Base-by-base conservation (phyloP, 2,329 filamentous ascomycete species). In the Claviceps sp. region DNA sequence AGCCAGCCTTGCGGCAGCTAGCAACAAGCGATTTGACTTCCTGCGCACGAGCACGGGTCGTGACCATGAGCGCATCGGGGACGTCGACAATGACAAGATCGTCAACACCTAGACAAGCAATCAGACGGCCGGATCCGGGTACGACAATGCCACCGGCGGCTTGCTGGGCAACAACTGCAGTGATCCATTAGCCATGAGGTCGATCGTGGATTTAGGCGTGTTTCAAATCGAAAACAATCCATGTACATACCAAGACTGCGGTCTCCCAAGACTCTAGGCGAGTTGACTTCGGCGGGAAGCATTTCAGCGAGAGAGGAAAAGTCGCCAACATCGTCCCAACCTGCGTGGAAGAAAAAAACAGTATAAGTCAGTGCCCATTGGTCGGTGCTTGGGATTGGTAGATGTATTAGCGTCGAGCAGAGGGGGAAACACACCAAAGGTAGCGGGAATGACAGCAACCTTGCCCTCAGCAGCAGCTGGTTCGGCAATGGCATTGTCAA, bases 271-370 rank as follows among this genome's bases (percentile, higher is more conserved):
- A 61, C 52, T 19, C 58, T 56, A 14, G 59, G 59, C 7, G 50
- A 53, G 50, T 61, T 61, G 19, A 56, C 55, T 26, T 60, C 59
- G 44, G 59, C 58, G 34, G 59, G 59, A 50, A 61, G 56, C 59
- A 61, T 61, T 50, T 61, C 59, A 1, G 59, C 56, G 37, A 61
- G 51, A 16, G 59, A 61, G 8, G 59, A 61, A 42, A 61, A 61
- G 53, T 61, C 59, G 56, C 59, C 59, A 24, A 61, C 59, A 51
- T 61, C 59, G 38, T 61, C 59, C 59, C 59, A 61, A 55, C 59
- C 58, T 58, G 19, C 4, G 13, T 17, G 17, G n/a, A n/a, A n/a
- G n/a, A 38, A 2, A 38, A 11, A 2, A 40, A 24, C 16, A 10
- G 22, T 26, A 48, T 56, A 42, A 57, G 55, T 13, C 50, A 34